Evolutionary conservation across 2,329 filamentous ascomycete species (phyloP), one percentile per base, ranked within the genome.

Genomic region (Ascochyta lentis): DNA sequence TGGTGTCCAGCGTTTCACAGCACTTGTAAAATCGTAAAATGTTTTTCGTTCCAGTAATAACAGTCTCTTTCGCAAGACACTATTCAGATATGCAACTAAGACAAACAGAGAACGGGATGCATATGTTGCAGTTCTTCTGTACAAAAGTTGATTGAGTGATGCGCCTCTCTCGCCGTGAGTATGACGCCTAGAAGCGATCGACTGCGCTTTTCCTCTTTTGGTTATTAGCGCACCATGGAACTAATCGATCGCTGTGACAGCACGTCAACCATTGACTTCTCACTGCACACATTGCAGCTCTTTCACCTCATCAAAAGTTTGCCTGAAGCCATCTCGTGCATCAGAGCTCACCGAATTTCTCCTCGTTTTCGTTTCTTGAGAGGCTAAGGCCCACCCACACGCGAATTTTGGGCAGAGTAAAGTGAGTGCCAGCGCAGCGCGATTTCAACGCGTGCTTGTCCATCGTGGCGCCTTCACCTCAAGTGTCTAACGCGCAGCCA

Each of bases 351-450:
- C 41, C 39, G 34, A 44, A 19, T 37, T 34, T 31, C 26, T 39
- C 3, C n/a, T 27, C 43, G 22, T 15, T 47, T 48, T 31, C 35
- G 33, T 49, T 50, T 39, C 38, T 49, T 49, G 43, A 52, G 34
- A 37, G 49, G 49, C 55, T 37, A 26, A 41, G 46, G 56, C 48
- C 47, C 22, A 29, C 26, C 26, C 52, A 37, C 61, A 67, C 65
- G 63, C 58, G 58, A 67, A 68, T 58, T 64, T 64, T 67, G 66
- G 66, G 64, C 58, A 59, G 66, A 69, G 66, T 69, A 64, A 67
- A 64, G 66, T 69, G 57, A 52, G 66, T 60, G 56, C 46, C 53
- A 49, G 40, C 41, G 42, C 42, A 29, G 38, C 23, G 8, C n/a
- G 23, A 16, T 35, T 33, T 16, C 34, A 37, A 43, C 46, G 53